A percentile compares a stretch with the other conserved stretches of the same genome.
Evolutionary conservation across 2,329 filamentous ascomycete species (phyloP).

Genomic region (Seiridium unicorne): DNA sequence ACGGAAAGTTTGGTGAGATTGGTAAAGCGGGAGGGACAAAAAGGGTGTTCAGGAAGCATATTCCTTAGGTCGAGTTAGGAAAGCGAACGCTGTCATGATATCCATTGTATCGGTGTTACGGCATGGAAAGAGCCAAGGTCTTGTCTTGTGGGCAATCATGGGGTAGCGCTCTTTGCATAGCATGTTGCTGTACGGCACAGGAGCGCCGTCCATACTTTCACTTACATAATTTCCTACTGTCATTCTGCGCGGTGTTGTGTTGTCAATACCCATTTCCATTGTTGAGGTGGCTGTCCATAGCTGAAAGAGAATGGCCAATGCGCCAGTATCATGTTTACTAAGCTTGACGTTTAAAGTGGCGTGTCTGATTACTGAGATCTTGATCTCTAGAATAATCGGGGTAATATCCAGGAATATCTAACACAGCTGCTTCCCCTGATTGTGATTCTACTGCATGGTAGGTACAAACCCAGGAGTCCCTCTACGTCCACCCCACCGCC

Average conservation of each 20-base stretch:
- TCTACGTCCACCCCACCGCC: too few relatives aligned
- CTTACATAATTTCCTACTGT: not conserved
- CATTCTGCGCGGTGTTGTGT: not conserved
- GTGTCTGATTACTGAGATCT: not conserved
- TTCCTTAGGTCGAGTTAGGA: not conserved
- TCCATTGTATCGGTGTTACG: not conserved
- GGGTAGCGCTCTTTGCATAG: not conserved
- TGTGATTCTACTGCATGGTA: too few relatives aligned
- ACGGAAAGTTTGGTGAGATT: slow-evolving; percentile 62
- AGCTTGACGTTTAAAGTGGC: not conserved
- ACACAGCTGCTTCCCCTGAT: too few relatives aligned
- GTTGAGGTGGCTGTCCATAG: not conserved
- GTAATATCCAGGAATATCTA: too few relatives aligned
- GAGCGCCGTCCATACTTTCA: not conserved
- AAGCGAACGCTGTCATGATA: not conserved
- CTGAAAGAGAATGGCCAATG: not conserved
- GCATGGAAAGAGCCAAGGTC: not conserved
- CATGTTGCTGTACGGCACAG: not conserved
- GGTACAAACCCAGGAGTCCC: too few relatives aligned
- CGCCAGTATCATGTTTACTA: not conserved
- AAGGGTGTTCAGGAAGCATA: slow-evolving; percentile 60
- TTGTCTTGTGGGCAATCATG: not conserved
- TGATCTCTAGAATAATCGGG: too few relatives aligned
- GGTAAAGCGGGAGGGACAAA: slow-evolving; percentile 72
- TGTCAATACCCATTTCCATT: not conserved